These are phyloP conservation scores for Tolypocladium guangdongense DNA, from an alignment of 2,329 filamentous ascomycete genomes.

Conservation along the genomic window DNA sequence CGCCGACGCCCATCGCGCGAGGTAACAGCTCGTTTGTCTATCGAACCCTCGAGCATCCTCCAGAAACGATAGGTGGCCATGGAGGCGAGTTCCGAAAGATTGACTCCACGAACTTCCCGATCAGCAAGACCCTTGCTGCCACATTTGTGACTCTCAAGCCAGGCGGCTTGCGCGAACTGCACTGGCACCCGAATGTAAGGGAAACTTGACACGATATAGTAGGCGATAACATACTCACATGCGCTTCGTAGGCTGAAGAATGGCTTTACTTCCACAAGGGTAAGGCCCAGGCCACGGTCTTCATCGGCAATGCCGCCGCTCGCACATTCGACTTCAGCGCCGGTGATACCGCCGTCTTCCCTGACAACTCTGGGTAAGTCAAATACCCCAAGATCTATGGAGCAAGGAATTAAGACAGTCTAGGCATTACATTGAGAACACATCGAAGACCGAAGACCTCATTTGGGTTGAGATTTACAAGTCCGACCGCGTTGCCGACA, in stretches of 20 bases:
- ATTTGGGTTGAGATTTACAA: slow-evolving; percentile 63
- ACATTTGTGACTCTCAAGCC: slow-evolving; percentile 55
- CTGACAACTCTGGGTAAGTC: slow-evolving; percentile 46
- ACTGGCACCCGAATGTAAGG: slow-evolving; percentile 57
- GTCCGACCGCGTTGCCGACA: slow-evolving; percentile 54
- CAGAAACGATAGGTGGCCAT: slow-evolving; percentile 46
- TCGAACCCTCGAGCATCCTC: slow-evolving; percentile 41
- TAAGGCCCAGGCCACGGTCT: slow-evolving; percentile 50
- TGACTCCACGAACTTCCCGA: slow-evolving; percentile 56
- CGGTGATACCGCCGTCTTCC: slow-evolving; percentile 59
- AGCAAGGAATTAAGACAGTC: background rate
- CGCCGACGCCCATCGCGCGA: slow-evolving; percentile 33
- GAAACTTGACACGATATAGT: too few relatives aligned
- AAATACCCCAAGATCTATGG: background rate
- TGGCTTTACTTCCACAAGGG: slow-evolving; percentile 63
- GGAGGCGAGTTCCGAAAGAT: slow-evolving; percentile 54
- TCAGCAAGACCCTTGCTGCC: slow-evolving; percentile 53
- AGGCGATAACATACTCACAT: too few relatives aligned
- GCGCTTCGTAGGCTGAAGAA: slow-evolving; percentile 43
- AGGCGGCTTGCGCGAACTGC: slow-evolving; percentile 50
- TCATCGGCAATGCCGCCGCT: slow-evolving; percentile 48
- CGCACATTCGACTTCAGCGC: slow-evolving; percentile 57
- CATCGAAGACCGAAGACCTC: slow-evolving; percentile 49
- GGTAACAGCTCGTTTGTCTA: slow-evolving; percentile 54
- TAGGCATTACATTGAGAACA: slow-evolving; percentile 61